Percentiles rank a stretch among this genome's conserved stretches.
phyloP scores from a whole-genome alignment of 2,329 filamentous ascomycete species.

The Rutstroemia sp. region DNA sequence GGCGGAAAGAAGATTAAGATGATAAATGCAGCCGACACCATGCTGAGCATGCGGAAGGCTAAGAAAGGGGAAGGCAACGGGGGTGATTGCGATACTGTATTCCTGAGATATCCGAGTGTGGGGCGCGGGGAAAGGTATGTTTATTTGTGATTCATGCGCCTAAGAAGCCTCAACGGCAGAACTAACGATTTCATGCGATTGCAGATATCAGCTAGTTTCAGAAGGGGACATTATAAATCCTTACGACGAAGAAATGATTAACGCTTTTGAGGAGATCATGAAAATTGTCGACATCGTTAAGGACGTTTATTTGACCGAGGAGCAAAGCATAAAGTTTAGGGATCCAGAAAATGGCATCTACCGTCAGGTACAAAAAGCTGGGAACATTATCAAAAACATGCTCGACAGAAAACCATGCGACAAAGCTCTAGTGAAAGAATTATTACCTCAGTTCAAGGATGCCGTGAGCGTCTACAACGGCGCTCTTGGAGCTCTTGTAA shows the following conservation, averaged over 20 bases:
- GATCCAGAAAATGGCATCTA: slow-evolving; percentile 68
- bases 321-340: slow-evolving; percentile 59
- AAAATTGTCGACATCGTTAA: slow-evolving; percentile 62
- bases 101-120: slow-evolving; percentile 78
- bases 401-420: slow-evolving; percentile 30
- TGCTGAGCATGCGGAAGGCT: slow-evolving; percentile 41
- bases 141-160: not conserved
- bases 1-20: slow-evolving; percentile 28
- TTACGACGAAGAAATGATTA: slow-evolving; percentile 69
- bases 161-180: not conserved
- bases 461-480: slow-evolving; percentile 74
- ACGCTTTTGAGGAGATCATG: slow-evolving; percentile 67
- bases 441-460: slow-evolving; percentile 60
- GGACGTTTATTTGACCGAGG: slow-evolving; percentile 69
- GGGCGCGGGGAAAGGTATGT: slow-evolving; percentile 58
- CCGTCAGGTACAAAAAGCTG: slow-evolving; percentile 67
- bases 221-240: slow-evolving; percentile 75
- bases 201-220: slow-evolving; percentile 65
- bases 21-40: slow-evolving; percentile 51
- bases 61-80: slow-evolving; percentile 38
- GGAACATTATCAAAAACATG: slow-evolving; percentile 13
- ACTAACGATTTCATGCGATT: not conserved
- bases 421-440: slow-evolving; percentile 54
- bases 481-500: slow-evolving; percentile 55
- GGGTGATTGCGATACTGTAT: slow-evolving; percentile 46